Base-by-base conservation (phyloP, 139 green algal genomes). In the Zygnema circumcarinatum region DNA sequence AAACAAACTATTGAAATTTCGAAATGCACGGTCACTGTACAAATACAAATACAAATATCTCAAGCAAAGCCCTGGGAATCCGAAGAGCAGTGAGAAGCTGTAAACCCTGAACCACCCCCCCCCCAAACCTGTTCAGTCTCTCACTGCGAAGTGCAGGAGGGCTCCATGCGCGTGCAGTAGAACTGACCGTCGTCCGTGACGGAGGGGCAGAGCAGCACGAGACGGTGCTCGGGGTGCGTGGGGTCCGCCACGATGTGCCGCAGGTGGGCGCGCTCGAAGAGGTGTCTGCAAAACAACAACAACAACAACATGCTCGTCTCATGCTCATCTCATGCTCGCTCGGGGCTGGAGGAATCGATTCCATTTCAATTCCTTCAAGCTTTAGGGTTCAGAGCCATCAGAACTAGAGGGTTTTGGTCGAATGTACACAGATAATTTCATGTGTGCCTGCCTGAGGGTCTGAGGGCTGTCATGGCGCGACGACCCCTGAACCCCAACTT, bases 251-350 rank as follows among this genome's bases (percentile, higher is more conserved):
- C 2, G 20, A 89, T 47, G 36, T 79, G 36, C 36, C 76, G 38
- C 21, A 89, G 33, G 32, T 47, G 76, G 29, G 84, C 74, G 16
- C 36, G 41, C 38, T 88, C 84, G 29, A 89, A 53, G 36, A 38
- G 38, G 67, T 85, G 79, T 25, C 47, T 85, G 79, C 62, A 81
- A n/a, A n/a, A n/a, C n/a, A n/a, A n/a, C n/a, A n/a, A n/a, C n/a
- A n/a, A n/a, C n/a, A n/a, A n/a, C n/a, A n/a, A n/a, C n/a, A n/a
- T n/a, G n/a, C n/a, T n/a, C n/a, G n/a, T n/a, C n/a, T n/a, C n/a
- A n/a, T n/a, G n/a, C n/a, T n/a, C n/a, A n/a, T n/a, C n/a, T n/a
- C n/a, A n/a, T n/a, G n/a, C n/a, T n/a, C n/a, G n/a, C n/a, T n/a
- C n/a, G n/a, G n/a, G n/a, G n/a, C n/a, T n/a, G n/a, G n/a, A n/a